Base-by-base conservation (phyloP, 371 early-diverging fungal genomes). In the Mortierella sp. region DNA sequence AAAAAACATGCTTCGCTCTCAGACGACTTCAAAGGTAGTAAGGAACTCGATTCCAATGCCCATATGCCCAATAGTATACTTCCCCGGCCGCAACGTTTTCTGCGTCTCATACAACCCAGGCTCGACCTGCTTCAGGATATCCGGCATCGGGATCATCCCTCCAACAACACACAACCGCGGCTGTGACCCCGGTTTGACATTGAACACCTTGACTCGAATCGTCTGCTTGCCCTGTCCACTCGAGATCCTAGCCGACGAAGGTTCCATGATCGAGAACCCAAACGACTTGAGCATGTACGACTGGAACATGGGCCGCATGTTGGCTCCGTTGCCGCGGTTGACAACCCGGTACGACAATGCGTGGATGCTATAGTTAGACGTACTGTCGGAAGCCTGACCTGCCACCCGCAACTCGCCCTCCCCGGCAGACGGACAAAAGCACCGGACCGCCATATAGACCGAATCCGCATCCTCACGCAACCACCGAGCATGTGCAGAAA, bases 351-450 rank as follows among this genome's bases (percentile, higher is more conserved):
- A 79, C 41, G 58, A 16, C 12, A 84, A 46, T 35, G 65, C 75
- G 14, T 24, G 29, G 12, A 3, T 1, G 0, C n/a, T 46, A 6
- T 24, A 27, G 6, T 24, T 4, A 27, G 46, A 38, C 0, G 10
- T 32, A 12, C 21, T 27, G 35, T 38, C 70, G 10, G 35, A 54
- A 3, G 76, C 35, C 4, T 6, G 49, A 8, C 72, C 81, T 46
- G 4, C 38, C 14, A 84, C 63, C 35, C 24, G 0, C 46, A 84
- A 51, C 6, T 27, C 35, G 0, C 84, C 84, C 0, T 60, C 54
- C 14, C 84, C 84, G 6, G 81, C 49, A 5, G 73, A 35, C 4
- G 84, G 81, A 75, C 84, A 84, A 41, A 78, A 70, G 18, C 72
- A 29, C 49, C 72, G 70, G 56, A 84, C 16, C 21, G 76, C 74